phyloP scores from a whole-genome alignment of 441 rosid species.

The Metrosideros polymorpha region DNA sequence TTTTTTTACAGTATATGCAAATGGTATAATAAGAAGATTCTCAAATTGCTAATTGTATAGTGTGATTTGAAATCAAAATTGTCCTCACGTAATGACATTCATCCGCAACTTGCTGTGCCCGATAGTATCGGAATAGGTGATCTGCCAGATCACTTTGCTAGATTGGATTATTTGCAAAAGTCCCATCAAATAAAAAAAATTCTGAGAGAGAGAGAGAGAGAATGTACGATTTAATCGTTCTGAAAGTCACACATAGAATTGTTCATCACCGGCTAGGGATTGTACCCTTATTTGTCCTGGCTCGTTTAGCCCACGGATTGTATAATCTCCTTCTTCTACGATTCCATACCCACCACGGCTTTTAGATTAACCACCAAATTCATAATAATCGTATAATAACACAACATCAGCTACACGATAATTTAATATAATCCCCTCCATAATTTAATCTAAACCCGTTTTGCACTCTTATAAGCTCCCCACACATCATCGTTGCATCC shows the following conservation, averaged over 20 bases:
- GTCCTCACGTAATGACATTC: background rate
- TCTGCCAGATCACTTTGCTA: background rate
- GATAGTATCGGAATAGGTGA: background rate
- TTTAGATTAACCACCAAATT: constrained; percentile 8
- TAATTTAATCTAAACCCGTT: background rate
- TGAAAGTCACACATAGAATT: background rate
- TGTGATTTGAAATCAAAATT: background rate
- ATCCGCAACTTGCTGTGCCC: background rate
- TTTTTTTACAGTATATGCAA: background rate
- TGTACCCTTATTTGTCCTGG: constrained; percentile 6
- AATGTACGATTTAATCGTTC: background rate
- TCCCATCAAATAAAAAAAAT: background rate
- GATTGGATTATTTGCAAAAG: background rate
- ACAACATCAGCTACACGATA: background rate
- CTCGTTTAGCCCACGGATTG: background rate
- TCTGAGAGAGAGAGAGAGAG: background rate
- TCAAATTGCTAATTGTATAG: background rate
- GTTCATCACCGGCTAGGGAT: background rate
- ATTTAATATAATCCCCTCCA: background rate
- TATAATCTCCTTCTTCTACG: background rate
- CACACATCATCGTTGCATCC: background rate
- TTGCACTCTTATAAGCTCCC: background rate
- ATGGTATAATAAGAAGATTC: background rate
- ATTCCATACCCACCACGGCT: constrained; percentile 13
- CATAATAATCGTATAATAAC: background rate